These are phyloP conservation scores for Eutrema japonicum DNA, from an alignment of 345 rosid species.

Conservation along the genomic window DNA sequence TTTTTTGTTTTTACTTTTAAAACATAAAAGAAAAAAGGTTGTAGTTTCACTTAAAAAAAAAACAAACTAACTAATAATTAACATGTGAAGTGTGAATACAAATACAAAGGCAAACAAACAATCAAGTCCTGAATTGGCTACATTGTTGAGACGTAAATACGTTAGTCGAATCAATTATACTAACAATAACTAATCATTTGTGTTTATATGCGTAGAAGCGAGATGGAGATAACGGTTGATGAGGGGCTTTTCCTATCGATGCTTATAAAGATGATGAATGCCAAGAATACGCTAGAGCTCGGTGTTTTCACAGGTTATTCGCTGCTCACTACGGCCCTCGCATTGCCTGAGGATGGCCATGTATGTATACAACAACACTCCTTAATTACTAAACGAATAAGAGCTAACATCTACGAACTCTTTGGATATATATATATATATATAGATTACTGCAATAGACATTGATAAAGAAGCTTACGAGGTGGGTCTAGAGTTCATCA, in stretches of 20 bases:
- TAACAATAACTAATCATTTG: neutral
- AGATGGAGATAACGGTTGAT: slow-evolving; percentile 48
- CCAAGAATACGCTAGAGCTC: slow-evolving; percentile 55
- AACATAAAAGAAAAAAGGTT: neutral
- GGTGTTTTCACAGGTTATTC: slow-evolving; percentile 69
- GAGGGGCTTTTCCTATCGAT: slow-evolving; percentile 53
- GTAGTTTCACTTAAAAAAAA: neutral
- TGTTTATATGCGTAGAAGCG: slow-evolving; percentile 37
- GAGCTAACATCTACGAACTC: neutral
- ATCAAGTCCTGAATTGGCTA: neutral
- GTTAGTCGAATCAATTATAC: neutral
- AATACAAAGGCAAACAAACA: neutral
- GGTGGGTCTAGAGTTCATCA: slow-evolving; percentile 57
- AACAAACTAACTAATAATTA: too few species aligned
- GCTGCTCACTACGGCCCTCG: slow-evolving; percentile 52
- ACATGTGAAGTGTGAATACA: too few species aligned
- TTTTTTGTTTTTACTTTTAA: neutral
- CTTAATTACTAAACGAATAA: neutral
- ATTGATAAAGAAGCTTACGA: slow-evolving; percentile 50
- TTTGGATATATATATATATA: neutral
- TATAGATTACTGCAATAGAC: slow-evolving; percentile 62
- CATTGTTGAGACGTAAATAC: neutral
- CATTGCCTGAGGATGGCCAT: slow-evolving; percentile 50
- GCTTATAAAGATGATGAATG: slow-evolving; percentile 50
- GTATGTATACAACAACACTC: slow-evolving; percentile 17